Base-by-base conservation (phyloP, 2,329 filamentous ascomycete species). In the Chaetomiaceae sp. region DNA sequence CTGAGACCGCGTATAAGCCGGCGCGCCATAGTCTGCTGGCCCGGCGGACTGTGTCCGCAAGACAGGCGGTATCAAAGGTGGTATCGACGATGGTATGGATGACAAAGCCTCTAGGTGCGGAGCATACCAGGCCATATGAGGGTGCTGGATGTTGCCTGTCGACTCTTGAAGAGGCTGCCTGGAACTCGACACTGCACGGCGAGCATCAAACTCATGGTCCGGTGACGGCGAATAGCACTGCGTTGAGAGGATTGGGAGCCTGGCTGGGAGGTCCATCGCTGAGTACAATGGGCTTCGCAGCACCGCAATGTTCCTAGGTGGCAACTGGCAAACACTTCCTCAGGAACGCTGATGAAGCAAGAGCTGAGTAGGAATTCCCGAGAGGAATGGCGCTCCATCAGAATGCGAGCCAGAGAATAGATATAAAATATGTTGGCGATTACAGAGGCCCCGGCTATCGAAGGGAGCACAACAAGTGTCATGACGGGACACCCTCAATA, bases 1-100 rank as follows among this genome's bases (percentile, higher is more conserved):
- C 27, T 66, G 65, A 34, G 64, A 59, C 48, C 65, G 66, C 21
- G 63, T 51, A 33, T 48, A 48, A 58, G 50, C 56, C 51, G 53
- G 55, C 43, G 54, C 30, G 37, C 67, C 67, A 52, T 77, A 77
- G 59, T 73, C 75, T 40, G n/a, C n/a, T n/a, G 76, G 77, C 23
- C 75, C 73, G 50, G 80, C 69, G 54, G 77, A 72, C 59, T 79
- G 76, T 13, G 76, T 74, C 10, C 76, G 74, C 48, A 80, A 69
- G 63, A 72, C 73, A 53, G 75, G 69, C 25, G 75, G 73, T 52
- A 72, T 71, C 45, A 66, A 60, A 52, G 71, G 48, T 70, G 73
- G 50, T 71, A 74, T 61, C 74, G 65, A 48, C 29, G 53, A 51
- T 70, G 73, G 50, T 71, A 74, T 61, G 73, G 65, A 47, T 36